Percentiles rank a stretch among this genome's conserved stretches.
Evolutionary conservation across 768 basidiomycete genomes (phyloP).

Genomic region (Xanthoconium stramineum): DNA sequence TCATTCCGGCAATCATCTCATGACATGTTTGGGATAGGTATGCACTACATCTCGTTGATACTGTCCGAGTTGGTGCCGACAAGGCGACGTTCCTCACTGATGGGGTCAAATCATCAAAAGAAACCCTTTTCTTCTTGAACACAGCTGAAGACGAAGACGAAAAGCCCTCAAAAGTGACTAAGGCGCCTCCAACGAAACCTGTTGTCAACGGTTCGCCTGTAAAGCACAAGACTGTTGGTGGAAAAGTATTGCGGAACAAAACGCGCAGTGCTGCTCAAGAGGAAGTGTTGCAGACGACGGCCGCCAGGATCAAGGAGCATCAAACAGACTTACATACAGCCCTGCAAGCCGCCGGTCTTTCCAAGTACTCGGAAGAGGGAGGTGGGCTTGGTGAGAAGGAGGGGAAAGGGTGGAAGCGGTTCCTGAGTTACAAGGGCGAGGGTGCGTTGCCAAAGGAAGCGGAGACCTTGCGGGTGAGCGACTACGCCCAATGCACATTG

Average conservation of each 20-base stretch:
- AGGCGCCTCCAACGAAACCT: conserved; percentile 50
- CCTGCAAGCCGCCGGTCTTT: conserved; percentile 76
- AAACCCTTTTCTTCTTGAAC: conserved; percentile 83
- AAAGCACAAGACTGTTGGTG: conserved; percentile 74
- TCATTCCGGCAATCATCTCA: background rate
- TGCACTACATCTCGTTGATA: conserved; percentile 84
- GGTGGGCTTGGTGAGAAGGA: conserved; percentile 73
- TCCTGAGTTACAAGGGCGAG: conserved; percentile 96
- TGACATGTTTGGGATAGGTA: conserved; percentile 50
- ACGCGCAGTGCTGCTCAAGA: conserved; percentile 84
- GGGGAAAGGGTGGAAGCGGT: conserved; percentile 92
- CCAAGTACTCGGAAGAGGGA: conserved; percentile 80
- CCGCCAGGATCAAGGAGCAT: conserved; percentile 81
- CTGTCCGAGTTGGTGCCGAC: conserved; percentile 70
- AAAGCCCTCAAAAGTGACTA: conserved; percentile 50
- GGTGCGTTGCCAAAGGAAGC: conserved; percentile 83
- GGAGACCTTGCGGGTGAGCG: conserved; percentile 71
- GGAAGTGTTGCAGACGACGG: conserved; percentile 74
- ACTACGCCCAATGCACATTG: background rate
- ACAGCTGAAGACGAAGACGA: conserved; percentile 55
- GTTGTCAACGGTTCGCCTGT: conserved; percentile 61
- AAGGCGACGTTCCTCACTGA: conserved; percentile 74
- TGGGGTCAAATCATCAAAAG: conserved; percentile 79
- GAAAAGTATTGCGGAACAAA: conserved; percentile 87
- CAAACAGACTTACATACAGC: conserved; percentile 77